A percentile compares a stretch with the other conserved stretches of the same genome.
phyloP scores from a whole-genome alignment of 306 rosid species.

The Leucaena leucocephala region DNA sequence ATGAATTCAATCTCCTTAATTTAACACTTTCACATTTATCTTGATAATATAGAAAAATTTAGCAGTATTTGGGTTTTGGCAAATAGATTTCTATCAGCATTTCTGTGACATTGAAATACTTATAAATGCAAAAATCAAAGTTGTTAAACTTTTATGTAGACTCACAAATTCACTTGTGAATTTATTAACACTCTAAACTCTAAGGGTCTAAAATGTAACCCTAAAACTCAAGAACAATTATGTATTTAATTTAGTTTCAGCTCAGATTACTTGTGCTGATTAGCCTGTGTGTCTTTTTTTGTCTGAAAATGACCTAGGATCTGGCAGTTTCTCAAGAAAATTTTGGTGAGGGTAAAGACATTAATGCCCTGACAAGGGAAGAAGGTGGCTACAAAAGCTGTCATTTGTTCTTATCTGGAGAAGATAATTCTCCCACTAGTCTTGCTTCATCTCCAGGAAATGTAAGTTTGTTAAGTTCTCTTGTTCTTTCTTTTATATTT shows the following conservation, averaged over 20 bases:
- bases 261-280: conserved; percentile 6
- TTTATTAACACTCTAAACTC: not conserved
- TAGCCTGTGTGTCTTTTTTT: conserved; percentile 31
- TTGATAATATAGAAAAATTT: not conserved
- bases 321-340: conserved; percentile 36
- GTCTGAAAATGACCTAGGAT: conserved; percentile 52
- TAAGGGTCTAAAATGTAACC: not conserved
- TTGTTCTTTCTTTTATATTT: not conserved
- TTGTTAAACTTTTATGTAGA: not conserved
- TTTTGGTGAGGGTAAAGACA: conserved; percentile 33
- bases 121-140: not conserved
- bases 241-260: conserved; percentile 7
- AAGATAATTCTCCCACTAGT: conserved; percentile 54
- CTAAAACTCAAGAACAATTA: not conserved
- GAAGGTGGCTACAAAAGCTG: conserved; percentile 55
- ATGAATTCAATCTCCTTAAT: not conserved
- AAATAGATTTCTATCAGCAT: not conserved
- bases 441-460: conserved; percentile 62
- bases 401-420: conserved; percentile 72
- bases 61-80: not conserved
- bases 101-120: not conserved
- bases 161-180: not conserved
- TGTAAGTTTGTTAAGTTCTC: conserved; percentile 50
- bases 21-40: not conserved
- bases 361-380: conserved; percentile 48